Percentiles rank a stretch among this genome's conserved stretches.
Conservation (phyloP, 257 asterid genomes). For the Pogostemon cablin region DNA sequence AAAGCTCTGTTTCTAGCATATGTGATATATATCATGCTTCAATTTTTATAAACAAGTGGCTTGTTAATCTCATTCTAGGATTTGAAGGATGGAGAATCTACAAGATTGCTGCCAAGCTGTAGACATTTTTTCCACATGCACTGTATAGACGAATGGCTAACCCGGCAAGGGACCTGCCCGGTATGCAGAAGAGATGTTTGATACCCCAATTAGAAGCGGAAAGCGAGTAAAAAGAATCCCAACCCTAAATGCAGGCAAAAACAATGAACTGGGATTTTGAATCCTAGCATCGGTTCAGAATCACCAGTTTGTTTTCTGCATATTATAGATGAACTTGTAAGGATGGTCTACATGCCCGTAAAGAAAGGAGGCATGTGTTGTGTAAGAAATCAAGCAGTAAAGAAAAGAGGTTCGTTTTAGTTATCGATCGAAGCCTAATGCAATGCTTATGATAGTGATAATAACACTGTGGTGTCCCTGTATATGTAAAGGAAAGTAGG, state of each 20-base stretch:
- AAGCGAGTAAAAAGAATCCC: slow-evolving; percentile 9
- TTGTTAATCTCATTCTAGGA: slow-evolving; percentile 45
- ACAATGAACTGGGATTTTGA: slow-evolving; percentile 4
- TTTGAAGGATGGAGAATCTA: slow-evolving; percentile 63
- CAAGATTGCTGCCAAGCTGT: slow-evolving; percentile 62
- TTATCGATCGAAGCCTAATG: neutral
- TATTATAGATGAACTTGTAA: slow-evolving; percentile 32
- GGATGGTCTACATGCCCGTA: neutral
- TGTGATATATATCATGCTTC: neutral
- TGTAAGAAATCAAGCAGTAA: slow-evolving; percentile 30
- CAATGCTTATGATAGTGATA: neutral
- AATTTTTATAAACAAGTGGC: neutral
- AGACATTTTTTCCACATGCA: slow-evolving; percentile 65
- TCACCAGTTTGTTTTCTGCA: neutral
- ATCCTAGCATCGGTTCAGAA: slow-evolving; percentile 2
- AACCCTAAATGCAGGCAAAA: slow-evolving; percentile 16
- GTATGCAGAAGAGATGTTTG: slow-evolving; percentile 67
- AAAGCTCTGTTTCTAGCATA: neutral
- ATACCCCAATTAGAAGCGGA: slow-evolving; percentile 1
- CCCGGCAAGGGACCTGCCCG: slow-evolving; percentile 77
- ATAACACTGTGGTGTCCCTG: neutral
- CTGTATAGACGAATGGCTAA: slow-evolving; percentile 87
- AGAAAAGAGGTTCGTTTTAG: neutral
- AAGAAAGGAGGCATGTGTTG: slow-evolving; percentile 8
- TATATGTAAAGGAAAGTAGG: neutral